These are phyloP conservation scores for Spongispora temasekensis DNA, from an alignment of 1,284 basidiomycete species.

Conservation along the genomic window DNA sequence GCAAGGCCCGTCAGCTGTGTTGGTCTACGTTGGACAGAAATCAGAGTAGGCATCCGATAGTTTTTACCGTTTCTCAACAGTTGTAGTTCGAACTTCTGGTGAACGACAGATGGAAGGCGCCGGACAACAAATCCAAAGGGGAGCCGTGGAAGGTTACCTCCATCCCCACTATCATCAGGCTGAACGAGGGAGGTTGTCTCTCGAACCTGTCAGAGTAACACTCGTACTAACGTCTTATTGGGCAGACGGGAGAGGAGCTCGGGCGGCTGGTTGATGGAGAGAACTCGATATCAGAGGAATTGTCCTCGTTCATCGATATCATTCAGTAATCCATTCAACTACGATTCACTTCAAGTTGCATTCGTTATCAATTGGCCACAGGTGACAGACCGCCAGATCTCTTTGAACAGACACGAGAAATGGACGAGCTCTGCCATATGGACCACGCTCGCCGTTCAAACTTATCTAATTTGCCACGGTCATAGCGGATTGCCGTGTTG, in stretches of 20 bases:
- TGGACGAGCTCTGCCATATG: too few species aligned
- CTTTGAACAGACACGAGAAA: too few species aligned
- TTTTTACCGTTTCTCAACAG: slow-evolving; percentile 1
- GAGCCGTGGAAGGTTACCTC: slow-evolving; percentile 64
- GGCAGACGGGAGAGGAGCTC: slow-evolving; percentile 51
- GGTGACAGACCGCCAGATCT: too few species aligned
- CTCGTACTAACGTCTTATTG: slow-evolving; percentile 2
- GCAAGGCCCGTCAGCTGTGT: slow-evolving; percentile 58
- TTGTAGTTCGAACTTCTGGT: not conserved
- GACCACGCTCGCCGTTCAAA: too few species aligned
- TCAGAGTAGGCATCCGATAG: slow-evolving; percentile 53
- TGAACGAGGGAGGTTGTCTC: slow-evolving; percentile 58
- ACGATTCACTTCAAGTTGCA: too few species aligned
- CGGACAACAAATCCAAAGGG: slow-evolving; percentile 62
- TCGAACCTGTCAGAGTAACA: not conserved
- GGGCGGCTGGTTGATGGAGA: slow-evolving; percentile 57
- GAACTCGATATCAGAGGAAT: slow-evolving; percentile 31
- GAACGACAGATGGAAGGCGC: slow-evolving; percentile 65
- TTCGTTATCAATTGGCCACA: too few species aligned
- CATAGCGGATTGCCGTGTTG: too few species aligned
- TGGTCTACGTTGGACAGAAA: slow-evolving; percentile 75
- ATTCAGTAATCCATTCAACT: slow-evolving; percentile 11
- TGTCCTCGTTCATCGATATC: slow-evolving; percentile 25
- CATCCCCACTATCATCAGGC: slow-evolving; percentile 74
- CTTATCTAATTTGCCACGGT: too few species aligned